Conservation (phyloP, 1,284 basidiomycete genomes). For the Golubevia sp. region DNA sequence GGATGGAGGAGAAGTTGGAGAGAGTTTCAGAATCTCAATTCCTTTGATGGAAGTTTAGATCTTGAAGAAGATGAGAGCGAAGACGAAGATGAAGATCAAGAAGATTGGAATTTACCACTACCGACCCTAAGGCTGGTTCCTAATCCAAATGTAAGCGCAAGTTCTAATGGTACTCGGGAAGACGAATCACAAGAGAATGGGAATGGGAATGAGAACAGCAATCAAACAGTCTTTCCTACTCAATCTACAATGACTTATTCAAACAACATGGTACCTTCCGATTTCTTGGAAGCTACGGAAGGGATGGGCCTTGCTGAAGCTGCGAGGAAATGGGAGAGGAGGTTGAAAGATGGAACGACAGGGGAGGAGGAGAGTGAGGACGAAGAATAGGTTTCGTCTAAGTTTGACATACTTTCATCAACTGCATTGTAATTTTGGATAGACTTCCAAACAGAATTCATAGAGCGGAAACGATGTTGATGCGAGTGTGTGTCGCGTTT, state of each 20-base stretch:
- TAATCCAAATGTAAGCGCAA: constrained; percentile 69
- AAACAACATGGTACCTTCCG: constrained; percentile 89
- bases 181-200: background rate
- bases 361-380: no score
- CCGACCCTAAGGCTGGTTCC: constrained; percentile 6
- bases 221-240: constrained; percentile 71
- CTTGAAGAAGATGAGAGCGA: background rate
- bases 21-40: background rate
- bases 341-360: constrained; percentile 66
- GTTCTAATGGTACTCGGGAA: constrained; percentile 30
- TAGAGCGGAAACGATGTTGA: no score
- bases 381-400: no score
- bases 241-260: constrained; percentile 71
- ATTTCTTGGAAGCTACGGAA: constrained; percentile 77
- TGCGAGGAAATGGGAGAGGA: constrained; percentile 69
- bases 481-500: no score
- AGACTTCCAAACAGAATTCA: no score
- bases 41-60: background rate
- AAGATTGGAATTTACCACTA: constrained; percentile 18
- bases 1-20: background rate
- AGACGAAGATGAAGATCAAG: constrained; percentile 19
- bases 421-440: no score
- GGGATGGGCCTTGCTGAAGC: constrained; percentile 77
- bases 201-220: constrained; percentile 54
- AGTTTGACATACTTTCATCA: no score